Percentiles rank a stretch among this genome's conserved stretches.
phyloP scores from a whole-genome alignment of 1,284 basidiomycete species.

The Puccinia novopanici region DNA sequence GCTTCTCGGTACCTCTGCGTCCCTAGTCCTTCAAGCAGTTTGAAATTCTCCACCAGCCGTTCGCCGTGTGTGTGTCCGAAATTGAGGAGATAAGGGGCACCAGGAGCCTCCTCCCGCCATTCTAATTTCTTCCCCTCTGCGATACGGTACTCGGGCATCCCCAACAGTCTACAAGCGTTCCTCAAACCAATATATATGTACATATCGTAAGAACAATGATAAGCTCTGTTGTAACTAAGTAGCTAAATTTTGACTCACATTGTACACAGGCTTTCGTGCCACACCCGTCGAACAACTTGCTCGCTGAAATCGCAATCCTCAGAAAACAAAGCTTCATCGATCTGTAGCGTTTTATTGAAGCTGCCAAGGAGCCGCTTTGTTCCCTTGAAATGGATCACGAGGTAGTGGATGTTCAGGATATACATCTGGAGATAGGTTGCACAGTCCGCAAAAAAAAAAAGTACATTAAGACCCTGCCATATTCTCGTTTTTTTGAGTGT shows the following conservation, averaged over 20 bases:
- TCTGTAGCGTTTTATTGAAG: slow-evolving; percentile 70
- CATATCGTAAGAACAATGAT: slow-evolving; percentile 62
- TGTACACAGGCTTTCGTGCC: slow-evolving; percentile 76
- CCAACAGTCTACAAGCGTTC: slow-evolving; percentile 62
- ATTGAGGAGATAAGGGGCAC: slow-evolving; percentile 69
- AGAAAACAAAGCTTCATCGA: slow-evolving; percentile 80
- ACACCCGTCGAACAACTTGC: slow-evolving; percentile 73
- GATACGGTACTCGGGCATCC: slow-evolving; percentile 54
- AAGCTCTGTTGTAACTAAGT: too few relatives aligned
- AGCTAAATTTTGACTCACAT: slow-evolving; percentile 58
- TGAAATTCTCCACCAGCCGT: slow-evolving; percentile 76
- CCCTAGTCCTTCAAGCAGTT: slow-evolving; percentile 63
- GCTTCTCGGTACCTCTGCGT: slow-evolving; percentile 51
- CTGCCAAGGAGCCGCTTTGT: slow-evolving; percentile 61
- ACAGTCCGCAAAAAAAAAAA: background rate
- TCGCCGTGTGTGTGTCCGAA: slow-evolving; percentile 73
- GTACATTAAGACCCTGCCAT: background rate
- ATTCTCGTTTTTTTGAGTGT: slow-evolving; percentile 46
- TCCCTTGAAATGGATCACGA: slow-evolving; percentile 53
- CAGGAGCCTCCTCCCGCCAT: slow-evolving; percentile 33
- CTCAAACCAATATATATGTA: slow-evolving; percentile 57
- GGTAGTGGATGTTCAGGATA: slow-evolving; percentile 56
- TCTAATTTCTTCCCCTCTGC: slow-evolving; percentile 5
- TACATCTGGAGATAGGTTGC: slow-evolving; percentile 52
- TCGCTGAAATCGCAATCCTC: slow-evolving; percentile 70